These are phyloP conservation scores for Zymoseptoria pseudotritici DNA, from an alignment of 2,329 filamentous ascomycete species.

Conservation along the genomic window DNA sequence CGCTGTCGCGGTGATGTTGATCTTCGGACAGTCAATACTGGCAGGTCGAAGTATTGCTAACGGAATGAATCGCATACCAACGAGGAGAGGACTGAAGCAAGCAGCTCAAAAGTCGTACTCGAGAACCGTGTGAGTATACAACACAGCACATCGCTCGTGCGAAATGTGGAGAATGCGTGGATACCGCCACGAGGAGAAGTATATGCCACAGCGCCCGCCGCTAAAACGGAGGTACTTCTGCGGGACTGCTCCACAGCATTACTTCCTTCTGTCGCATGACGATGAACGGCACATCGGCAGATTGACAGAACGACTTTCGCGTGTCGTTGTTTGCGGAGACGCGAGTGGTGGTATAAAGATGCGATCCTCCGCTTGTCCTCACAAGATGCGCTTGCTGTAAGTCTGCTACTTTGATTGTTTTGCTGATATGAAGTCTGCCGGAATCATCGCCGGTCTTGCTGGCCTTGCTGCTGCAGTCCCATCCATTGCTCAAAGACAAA, in stretches of 20 bases:
- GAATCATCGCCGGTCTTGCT: conserved; percentile 4
- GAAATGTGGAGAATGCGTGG: neutral
- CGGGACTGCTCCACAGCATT: neutral
- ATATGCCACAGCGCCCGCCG: neutral
- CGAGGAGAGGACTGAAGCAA: too few relatives aligned
- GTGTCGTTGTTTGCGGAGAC: neutral
- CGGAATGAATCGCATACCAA: too few relatives aligned
- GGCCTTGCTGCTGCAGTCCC: conserved; percentile 8
- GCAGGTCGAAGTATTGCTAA: neutral
- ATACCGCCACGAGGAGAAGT: neutral
- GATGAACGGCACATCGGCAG: neutral
- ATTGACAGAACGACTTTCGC: neutral
- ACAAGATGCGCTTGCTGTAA: neutral
- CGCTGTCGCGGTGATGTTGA: too few relatives aligned
- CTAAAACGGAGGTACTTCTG: neutral
- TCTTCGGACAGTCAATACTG: too few relatives aligned
- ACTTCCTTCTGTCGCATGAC: neutral
- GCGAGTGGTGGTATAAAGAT: neutral
- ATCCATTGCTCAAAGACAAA: neutral
- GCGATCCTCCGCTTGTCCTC: neutral
- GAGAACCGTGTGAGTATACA: neutral
- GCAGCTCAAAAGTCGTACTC: neutral
- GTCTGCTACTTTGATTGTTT: neutral
- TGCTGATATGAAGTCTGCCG: conserved; percentile 7
- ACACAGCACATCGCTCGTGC: neutral